Evolutionary conservation across 1,139 yeast genomes (phyloP).

Genomic region (Pichia sp.): DNA sequence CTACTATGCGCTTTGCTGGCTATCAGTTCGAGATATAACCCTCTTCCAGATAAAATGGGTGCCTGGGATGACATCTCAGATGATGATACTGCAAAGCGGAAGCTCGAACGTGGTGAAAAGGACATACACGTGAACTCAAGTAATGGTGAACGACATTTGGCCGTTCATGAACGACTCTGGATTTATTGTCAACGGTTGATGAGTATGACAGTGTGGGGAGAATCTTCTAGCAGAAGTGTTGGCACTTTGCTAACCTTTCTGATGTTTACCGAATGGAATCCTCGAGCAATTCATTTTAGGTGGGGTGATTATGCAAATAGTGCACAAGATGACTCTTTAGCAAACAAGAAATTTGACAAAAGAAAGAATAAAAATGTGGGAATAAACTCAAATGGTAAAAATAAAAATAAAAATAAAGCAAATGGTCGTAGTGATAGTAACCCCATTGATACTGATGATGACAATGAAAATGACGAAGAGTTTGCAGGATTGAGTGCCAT

Average conservation of each 20-base stretch:
- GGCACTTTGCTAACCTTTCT: constrained; percentile 84
- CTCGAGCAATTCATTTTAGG: constrained; percentile 86
- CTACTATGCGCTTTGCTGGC: constrained; percentile 76
- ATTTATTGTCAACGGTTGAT: constrained; percentile 74
- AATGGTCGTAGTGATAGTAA: neutral
- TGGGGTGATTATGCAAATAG: constrained; percentile 83
- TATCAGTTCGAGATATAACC: constrained; percentile 70
- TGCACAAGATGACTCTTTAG: constrained; percentile 32
- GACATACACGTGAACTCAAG: constrained; percentile 10
- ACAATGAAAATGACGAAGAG: constrained; percentile 37
- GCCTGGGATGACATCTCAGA: constrained; percentile 21
- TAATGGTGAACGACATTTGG: constrained; percentile 38
- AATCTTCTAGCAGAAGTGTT: constrained; percentile 79
- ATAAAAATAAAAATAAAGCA: neutral
- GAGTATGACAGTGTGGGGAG: constrained; percentile 92
- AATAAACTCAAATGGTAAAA: neutral
- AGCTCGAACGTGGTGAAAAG: constrained; percentile 4
- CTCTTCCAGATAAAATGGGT: constrained; percentile 37
- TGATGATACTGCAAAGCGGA: constrained; percentile 24
- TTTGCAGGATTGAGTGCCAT: constrained; percentile 79
- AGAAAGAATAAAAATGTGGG: constrained; percentile 17
- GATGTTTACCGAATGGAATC: constrained; percentile 93
- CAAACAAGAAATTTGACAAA: constrained; percentile 10
- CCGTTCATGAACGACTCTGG: constrained; percentile 78
- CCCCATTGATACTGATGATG: neutral